A percentile compares a stretch with the other conserved stretches of the same genome.
Evolutionary conservation across 148 eudicot genomes (phyloP).

Genomic region (Rhododendron ovatum): DNA sequence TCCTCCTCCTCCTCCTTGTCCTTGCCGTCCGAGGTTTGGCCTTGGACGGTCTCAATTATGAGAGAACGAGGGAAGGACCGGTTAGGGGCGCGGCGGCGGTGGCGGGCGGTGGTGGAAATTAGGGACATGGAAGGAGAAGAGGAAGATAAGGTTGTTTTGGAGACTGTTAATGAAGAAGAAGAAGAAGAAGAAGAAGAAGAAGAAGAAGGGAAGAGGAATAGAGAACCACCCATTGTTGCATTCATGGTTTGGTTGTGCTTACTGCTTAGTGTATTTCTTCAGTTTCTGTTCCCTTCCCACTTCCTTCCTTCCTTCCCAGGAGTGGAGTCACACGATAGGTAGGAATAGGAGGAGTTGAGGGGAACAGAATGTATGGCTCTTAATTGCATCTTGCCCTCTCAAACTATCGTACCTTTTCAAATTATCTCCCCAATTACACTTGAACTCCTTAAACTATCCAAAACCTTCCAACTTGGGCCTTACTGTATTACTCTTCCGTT

Average conservation of each 20-base stretch:
- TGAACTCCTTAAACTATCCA: too few species aligned
- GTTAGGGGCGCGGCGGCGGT: slow-evolving; percentile 7
- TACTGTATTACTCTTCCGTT: too few species aligned
- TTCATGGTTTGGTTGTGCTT: background rate
- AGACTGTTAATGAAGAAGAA: background rate
- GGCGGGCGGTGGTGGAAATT: background rate
- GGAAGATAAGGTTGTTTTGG: background rate
- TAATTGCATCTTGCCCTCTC: background rate
- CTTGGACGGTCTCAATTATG: slow-evolving; percentile 26
- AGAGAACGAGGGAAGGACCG: slow-evolving; percentile 19
- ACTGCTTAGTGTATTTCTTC: background rate
- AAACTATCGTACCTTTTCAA: background rate
- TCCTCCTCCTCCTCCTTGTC: background rate
- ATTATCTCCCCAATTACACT: too few species aligned
- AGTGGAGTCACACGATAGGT: background rate
- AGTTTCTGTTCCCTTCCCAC: background rate
- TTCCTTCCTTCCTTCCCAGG: too few species aligned
- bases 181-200: background rate
- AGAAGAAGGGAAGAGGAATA: background rate
- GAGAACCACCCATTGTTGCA: background rate
- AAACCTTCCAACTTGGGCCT: too few species aligned
- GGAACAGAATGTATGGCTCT: background rate
- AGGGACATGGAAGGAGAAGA: background rate
- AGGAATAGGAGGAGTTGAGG: too few species aligned
- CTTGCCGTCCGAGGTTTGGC: slow-evolving; percentile 10